Base-by-base conservation (phyloP, 176 grass and related monocot genomes). In the Puccinellia tenuiflora region DNA sequence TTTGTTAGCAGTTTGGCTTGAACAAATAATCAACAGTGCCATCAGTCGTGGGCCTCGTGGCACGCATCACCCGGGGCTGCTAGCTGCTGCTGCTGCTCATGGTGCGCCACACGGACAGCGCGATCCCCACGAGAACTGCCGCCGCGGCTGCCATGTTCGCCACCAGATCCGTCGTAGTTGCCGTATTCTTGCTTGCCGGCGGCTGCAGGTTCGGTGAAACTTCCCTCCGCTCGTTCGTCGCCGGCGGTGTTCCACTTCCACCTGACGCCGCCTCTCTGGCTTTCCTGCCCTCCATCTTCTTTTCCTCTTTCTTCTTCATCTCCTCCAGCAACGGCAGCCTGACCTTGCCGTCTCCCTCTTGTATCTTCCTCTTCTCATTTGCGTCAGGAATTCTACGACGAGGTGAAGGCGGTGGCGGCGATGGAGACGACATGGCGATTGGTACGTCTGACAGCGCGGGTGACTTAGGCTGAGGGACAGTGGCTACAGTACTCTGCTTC, bases 41-140 rank as follows among this genome's bases (percentile, higher is more conserved):
- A 46, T 33, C 7, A 13, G 16, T 28, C n/a, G 11, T 12, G 9
- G 13, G 4, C 20, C 5, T 28, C n/a, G 11, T 12, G 9, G 13
- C 7, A 31, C 5, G 34, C 29, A 17, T 13, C 70, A 51, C 43
- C 26, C 10, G 8, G 20, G 3, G 7, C 20, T 28, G 14, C 17
- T 47, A 68, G 9, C 31, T 82, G 46, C 60, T 78, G 43, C 57
- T 77, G 46, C 57, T 4, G 56, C 66, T 83, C 62, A 88, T 5
- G 54, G 77, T 63, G 51, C 51, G 64, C 75, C 74, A 86, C 22
- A 84, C 63, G 24, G 65, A 70, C 28, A 86, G 1, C 8, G 22
- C 4, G 46, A 90, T 28, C 84, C 54, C 77, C 28, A 89, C 9
- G 7, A 90, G 76, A 67, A 89, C 87, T 7, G 43, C 80, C 35